Conservation (phyloP, 148 eudicot species). For the Fagopyrum homotropicum region DNA sequence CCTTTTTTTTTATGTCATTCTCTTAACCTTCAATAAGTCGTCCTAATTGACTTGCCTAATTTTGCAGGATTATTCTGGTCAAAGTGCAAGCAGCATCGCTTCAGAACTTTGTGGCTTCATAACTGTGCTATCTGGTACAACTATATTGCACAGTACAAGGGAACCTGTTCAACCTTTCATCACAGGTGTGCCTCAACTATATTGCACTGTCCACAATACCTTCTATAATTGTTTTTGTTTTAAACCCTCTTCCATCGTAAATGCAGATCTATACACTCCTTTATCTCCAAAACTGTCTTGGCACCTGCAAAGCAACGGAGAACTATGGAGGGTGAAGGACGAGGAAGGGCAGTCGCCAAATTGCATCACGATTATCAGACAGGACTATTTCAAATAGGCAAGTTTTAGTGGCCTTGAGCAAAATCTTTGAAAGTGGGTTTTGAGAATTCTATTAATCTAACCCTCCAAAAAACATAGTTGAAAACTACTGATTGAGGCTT, state of each 20-base stretch:
- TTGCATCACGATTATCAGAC: constrained; percentile 28
- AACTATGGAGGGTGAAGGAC: constrained; percentile 34
- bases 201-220: background rate
- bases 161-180: constrained; percentile 38
- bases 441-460: background rate
- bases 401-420: background rate
- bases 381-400: constrained; percentile 35
- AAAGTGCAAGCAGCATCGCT: constrained; percentile 38
- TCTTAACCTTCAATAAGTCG: background rate
- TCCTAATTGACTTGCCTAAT: constrained; percentile 2
- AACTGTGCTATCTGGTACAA: constrained; percentile 39
- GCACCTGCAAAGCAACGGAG: constrained; percentile 36
- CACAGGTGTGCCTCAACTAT: constrained; percentile 25
- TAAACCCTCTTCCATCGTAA: background rate
- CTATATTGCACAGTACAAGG: constrained; percentile 39
- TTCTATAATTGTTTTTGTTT: background rate
- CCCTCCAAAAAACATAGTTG: background rate
- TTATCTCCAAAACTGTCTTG: constrained; percentile 38
- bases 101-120: constrained; percentile 48
- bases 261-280: constrained; percentile 39
- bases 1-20: background rate
- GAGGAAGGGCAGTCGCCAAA: constrained; percentile 28
- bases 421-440: background rate
- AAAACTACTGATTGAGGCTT: constrained; percentile 3
- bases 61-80: constrained; percentile 40